Evolutionary conservation across 2,329 filamentous ascomycete species (phyloP), one percentile per base, ranked within the genome.

Genomic region (Aureobasidium subglaciale): DNA sequence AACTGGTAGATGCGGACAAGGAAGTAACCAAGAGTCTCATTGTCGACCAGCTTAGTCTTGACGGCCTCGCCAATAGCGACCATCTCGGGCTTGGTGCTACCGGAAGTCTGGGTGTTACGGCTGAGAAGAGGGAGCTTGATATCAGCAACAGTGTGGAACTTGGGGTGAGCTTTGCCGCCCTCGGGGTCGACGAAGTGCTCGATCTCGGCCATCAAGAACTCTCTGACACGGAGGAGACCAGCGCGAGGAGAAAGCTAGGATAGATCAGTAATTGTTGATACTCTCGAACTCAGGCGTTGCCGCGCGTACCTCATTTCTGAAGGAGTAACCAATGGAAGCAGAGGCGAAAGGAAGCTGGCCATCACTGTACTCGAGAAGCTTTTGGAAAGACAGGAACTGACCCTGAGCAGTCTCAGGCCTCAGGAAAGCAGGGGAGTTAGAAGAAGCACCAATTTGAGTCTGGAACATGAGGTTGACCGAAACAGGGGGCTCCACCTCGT

Each of bases 391-490:
- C 62, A 97, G 77, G 75, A 99, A 99, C 75, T 99, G 93, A 61
- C 93, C 93, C 78, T 99, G 93, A 4, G 93, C 93, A 27, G 93
- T 99, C 75, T 99, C 93, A 40, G 93, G 93, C 55, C 91, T 83
- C 57, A 96, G 79, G 71, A 90, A 96, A 55, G 89, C 91, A 45
- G 87, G 83, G 60, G 87, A 78, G 68, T 95, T 91, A 72, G 88
- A 87, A 75, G 88, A 95, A 56, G 92, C 91, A 59, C 93, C 93
- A 68, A 99, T 97, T 32, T 88, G 80, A 38, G 92, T 96, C 73
- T 92, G 86, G 79, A 97, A 99, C 93, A 99, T 99, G 67, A 99
- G 84, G 76, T 99, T 99, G 82, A 97, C 96, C 38, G 90, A 80
- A 49, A 95, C 86, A 3, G 93, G 93, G 27, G 87, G 85, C 25